Conservation (phyloP, 2,329 filamentous ascomycete species). For the Calycina marina region DNA sequence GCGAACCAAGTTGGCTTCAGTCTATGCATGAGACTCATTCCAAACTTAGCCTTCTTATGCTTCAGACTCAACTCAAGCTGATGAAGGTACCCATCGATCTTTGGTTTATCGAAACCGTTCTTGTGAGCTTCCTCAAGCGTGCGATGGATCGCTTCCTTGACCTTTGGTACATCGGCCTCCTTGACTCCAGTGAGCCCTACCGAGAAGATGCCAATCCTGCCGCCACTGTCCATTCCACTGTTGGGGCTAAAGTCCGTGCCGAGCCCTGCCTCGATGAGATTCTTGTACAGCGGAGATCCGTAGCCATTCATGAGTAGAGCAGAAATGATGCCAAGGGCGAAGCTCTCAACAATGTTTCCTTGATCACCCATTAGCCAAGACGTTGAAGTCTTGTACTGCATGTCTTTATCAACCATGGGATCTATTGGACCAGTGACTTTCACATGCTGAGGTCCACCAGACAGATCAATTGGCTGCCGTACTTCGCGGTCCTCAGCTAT, state of each 20-base stretch:
- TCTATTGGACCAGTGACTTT: constrained; percentile 71
- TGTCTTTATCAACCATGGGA: constrained; percentile 69
- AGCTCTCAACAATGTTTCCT: constrained; percentile 71
- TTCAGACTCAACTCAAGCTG: constrained; percentile 87
- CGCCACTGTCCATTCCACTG: constrained; percentile 74
- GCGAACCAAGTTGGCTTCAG: constrained; percentile 92
- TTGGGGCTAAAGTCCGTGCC: constrained; percentile 93
- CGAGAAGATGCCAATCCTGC: constrained; percentile 69
- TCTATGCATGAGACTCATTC: constrained; percentile 77
- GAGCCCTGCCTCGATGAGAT: constrained; percentile 75
- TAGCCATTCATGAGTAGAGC: constrained; percentile 86
- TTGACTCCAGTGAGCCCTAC: constrained; percentile 84
- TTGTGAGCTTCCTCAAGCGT: constrained; percentile 56
- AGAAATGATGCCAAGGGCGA: constrained; percentile 69
- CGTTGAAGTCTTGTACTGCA: constrained; percentile 85
- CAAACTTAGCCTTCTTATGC: constrained; percentile 93
- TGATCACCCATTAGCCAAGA: constrained; percentile 86
- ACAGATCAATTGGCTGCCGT: constrained; percentile 61
- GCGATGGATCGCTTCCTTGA: constrained; percentile 59
- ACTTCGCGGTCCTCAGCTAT: constrained; percentile 57
- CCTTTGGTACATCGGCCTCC: constrained; percentile 59
- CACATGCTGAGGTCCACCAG: constrained; percentile 49
- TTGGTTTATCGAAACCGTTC: constrained; percentile 74
- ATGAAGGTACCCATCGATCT: constrained; percentile 87
- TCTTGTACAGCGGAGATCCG: constrained; percentile 81